phyloP scores from a whole-genome alignment of 179 eudicot species.

The Carnegiea gigantea region DNA sequence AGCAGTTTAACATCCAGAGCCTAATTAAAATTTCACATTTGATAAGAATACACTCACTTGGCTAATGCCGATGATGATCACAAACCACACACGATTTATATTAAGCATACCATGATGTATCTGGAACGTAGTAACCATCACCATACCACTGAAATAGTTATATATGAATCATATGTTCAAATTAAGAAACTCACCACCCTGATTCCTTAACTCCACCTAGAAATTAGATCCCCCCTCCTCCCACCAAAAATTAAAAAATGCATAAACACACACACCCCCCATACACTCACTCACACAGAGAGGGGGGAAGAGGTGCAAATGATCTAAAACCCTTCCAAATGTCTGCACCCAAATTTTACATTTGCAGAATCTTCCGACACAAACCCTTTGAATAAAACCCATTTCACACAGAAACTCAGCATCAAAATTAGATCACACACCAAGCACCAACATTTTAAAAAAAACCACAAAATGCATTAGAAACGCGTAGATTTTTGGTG shows the following conservation, averaged over 20 bases:
- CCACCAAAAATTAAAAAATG: background rate
- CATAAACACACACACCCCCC: too few relatives aligned
- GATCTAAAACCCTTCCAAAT: conserved; percentile 23
- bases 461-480: background rate
- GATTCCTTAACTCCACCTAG: background rate
- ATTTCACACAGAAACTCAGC: background rate
- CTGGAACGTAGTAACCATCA: background rate
- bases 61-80: conserved; percentile 9
- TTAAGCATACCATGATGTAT: conserved; percentile 13
- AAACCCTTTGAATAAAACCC: conserved; percentile 28
- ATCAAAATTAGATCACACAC: conserved; percentile 20
- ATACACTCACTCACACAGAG: too few relatives aligned
- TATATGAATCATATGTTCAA: conserved; percentile 14
- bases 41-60: conserved; percentile 1
- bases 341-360: conserved; percentile 13
- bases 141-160: conserved; percentile 1
- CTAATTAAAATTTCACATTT: too few relatives aligned
- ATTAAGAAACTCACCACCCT: background rate
- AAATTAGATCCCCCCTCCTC: background rate
- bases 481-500: background rate
- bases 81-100: conserved; percentile 22
- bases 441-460: background rate
- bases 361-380: background rate
- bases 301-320: background rate
- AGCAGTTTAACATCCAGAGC: background rate